Conservation (phyloP, 176 grass and related monocot species). For the Puccinellia tenuiflora region DNA sequence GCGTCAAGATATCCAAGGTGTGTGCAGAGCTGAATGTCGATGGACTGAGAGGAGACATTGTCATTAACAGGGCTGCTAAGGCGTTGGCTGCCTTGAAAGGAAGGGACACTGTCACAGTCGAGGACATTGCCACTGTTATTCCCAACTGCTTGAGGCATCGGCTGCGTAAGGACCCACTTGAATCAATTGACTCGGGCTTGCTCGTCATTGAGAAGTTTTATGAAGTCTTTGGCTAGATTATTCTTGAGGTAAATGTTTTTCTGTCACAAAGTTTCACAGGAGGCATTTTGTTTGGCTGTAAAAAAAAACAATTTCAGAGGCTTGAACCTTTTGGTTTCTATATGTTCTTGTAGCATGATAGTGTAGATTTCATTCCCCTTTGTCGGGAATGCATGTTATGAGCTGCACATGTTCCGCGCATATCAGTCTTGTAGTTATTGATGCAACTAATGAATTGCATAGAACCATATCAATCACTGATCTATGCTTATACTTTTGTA, state of each 20-base stretch:
- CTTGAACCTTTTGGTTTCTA: constrained; percentile 4
- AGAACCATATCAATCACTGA: background rate
- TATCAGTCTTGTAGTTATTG: constrained; percentile 5
- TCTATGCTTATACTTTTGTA: background rate
- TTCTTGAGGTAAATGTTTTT: constrained; percentile 28
- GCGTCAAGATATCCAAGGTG: constrained; percentile 94
- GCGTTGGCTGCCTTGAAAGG: constrained; percentile 84
- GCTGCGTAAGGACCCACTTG: constrained; percentile 88
- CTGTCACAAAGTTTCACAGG: constrained; percentile 17
- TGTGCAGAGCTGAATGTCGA: constrained; percentile 92
- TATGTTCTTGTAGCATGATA: constrained; percentile 21
- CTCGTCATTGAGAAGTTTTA: constrained; percentile 97
- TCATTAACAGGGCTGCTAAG: constrained; percentile 84
- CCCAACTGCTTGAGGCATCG: constrained; percentile 98
- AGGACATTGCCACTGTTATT: constrained; percentile 93
- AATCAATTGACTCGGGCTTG: constrained; percentile 92
- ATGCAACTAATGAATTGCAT: background rate
- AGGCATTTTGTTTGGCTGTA: constrained; percentile 11
- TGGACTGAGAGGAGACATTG: constrained; percentile 92
- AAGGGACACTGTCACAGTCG: constrained; percentile 71
- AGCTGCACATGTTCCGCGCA: background rate
- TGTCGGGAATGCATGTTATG: background rate
- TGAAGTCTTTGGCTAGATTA: constrained; percentile 76
- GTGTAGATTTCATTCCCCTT: constrained; percentile 13
- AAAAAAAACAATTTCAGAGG: background rate